Evolutionary conservation across 2,329 filamentous ascomycete genomes (phyloP).

Genomic region (Ampelomyces quisqualis): DNA sequence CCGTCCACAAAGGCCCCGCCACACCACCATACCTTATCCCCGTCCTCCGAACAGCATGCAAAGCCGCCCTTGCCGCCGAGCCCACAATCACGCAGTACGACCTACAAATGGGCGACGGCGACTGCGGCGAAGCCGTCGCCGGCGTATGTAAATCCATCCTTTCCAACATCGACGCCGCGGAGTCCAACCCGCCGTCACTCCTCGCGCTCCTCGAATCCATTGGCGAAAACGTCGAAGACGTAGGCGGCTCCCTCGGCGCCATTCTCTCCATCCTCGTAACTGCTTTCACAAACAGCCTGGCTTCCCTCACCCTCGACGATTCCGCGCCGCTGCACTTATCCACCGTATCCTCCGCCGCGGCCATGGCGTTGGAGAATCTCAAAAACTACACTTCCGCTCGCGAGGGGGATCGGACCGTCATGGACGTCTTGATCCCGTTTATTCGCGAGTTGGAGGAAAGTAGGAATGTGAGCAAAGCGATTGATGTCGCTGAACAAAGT

Average conservation of each 20-base stretch:
- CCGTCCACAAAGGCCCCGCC: constrained; percentile 30
- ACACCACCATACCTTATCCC: constrained; percentile 46
- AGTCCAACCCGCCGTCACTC: constrained; percentile 52
- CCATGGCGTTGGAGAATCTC: constrained; percentile 48
- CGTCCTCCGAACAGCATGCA: constrained; percentile 47
- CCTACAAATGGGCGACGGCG: constrained; percentile 84
- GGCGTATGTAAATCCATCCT: constrained; percentile 66
- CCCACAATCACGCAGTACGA: constrained; percentile 67
- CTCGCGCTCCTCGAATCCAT: constrained; percentile 62
- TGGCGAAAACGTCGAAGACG: constrained; percentile 64
- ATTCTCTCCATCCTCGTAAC: constrained; percentile 87
- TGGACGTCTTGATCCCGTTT: constrained; percentile 89
- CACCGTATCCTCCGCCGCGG: constrained; percentile 45
- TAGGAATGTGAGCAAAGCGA: constrained; percentile 68
- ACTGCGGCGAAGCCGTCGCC: constrained; percentile 69
- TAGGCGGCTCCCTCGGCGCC: constrained; percentile 73
- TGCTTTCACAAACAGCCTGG: constrained; percentile 58
- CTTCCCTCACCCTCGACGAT: constrained; percentile 28
- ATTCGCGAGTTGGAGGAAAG: constrained; percentile 66
- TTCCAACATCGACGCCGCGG: constrained; percentile 53
- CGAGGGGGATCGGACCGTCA: constrained; percentile 83
- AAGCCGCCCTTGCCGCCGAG: constrained; percentile 58
- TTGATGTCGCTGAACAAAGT: constrained; percentile 69
- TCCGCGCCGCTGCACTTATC: constrained; percentile 37
- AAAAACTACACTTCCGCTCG: constrained; percentile 79